These are phyloP conservation scores for Euphorbia celastroides DNA, from an alignment of 441 rosid genomes.

Conservation along the genomic window DNA sequence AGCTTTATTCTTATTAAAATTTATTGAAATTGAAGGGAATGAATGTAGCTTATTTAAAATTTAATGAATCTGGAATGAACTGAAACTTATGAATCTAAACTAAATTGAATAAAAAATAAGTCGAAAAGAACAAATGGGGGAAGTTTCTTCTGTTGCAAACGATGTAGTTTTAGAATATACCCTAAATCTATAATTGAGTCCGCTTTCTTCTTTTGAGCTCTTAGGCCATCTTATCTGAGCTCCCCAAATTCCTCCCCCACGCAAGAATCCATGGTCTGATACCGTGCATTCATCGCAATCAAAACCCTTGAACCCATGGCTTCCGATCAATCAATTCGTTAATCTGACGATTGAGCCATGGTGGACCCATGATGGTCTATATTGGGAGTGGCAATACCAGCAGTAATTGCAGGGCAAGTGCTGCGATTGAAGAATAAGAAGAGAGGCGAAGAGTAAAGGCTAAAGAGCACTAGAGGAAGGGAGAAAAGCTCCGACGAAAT, in stretches of 20 bases:
- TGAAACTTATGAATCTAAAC: too few species aligned
- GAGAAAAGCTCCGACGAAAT: constrained; percentile 33
- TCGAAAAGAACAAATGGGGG: too few species aligned
- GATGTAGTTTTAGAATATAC: neutral
- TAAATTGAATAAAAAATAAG: too few species aligned
- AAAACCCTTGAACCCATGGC: neutral
- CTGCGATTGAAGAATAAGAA: constrained; percentile 39
- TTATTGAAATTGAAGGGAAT: too few species aligned
- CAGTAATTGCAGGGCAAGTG: constrained; percentile 44
- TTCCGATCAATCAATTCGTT: neutral
- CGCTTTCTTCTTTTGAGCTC: neutral
- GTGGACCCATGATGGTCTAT: constrained; percentile 56
- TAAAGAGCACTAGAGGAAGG: constrained; percentile 37
- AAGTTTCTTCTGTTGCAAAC: neutral
- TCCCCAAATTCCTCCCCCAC: neutral
- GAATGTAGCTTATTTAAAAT: too few species aligned
- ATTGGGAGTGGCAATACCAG: constrained; percentile 42
- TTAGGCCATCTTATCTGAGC: neutral
- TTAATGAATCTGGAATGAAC: too few species aligned
- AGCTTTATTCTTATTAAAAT: too few species aligned
- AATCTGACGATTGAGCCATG: constrained; percentile 21
- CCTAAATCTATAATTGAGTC: neutral
- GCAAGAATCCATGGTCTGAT: neutral
- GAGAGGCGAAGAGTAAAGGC: constrained; percentile 41
- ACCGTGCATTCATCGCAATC: neutral